Evolutionary conservation across 257 asterid species (phyloP).

Genomic region (Petrea volubilis): DNA sequence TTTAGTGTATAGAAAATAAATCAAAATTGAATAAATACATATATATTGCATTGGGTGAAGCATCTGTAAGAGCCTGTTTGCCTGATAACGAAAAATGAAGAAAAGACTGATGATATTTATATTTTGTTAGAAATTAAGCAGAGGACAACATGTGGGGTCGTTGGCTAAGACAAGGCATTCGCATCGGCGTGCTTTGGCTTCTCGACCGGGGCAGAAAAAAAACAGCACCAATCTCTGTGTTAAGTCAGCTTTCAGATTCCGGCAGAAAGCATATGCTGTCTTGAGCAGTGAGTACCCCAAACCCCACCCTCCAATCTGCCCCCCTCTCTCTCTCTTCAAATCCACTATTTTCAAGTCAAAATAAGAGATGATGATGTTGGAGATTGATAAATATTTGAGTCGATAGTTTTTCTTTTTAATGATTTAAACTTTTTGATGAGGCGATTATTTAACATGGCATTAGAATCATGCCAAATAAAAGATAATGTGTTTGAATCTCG

Average conservation of each 20-base stretch:
- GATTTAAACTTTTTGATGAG: too few species aligned
- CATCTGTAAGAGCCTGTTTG: too few species aligned
- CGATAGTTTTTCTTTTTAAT: too few species aligned
- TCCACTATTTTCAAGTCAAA: not conserved
- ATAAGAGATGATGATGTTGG: too few species aligned
- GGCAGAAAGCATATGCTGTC: constrained; percentile 26
- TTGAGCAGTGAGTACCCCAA: not conserved
- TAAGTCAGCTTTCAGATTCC: constrained; percentile 27
- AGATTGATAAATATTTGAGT: too few species aligned
- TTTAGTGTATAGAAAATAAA: too few species aligned
- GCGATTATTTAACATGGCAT: too few species aligned
- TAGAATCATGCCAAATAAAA: too few species aligned
- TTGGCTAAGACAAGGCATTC: not conserved
- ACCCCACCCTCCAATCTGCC: not conserved
- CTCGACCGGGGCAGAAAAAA: constrained; percentile 20
- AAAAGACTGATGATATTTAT: not conserved
- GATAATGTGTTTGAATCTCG: too few species aligned
- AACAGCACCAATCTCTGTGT: constrained; percentile 22
- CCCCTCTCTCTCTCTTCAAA: not conserved
- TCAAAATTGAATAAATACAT: too few species aligned
- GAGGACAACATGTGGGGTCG: constrained; percentile 8
- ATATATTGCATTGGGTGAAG: too few species aligned
- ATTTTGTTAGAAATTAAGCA: not conserved
- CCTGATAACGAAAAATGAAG: not conserved
- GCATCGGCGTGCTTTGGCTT: constrained; percentile 34